Evolutionary conservation across 805 yeast genomes (phyloP), one percentile per base, ranked within the genome.

Genomic region (Candida fluviatilis): DNA sequence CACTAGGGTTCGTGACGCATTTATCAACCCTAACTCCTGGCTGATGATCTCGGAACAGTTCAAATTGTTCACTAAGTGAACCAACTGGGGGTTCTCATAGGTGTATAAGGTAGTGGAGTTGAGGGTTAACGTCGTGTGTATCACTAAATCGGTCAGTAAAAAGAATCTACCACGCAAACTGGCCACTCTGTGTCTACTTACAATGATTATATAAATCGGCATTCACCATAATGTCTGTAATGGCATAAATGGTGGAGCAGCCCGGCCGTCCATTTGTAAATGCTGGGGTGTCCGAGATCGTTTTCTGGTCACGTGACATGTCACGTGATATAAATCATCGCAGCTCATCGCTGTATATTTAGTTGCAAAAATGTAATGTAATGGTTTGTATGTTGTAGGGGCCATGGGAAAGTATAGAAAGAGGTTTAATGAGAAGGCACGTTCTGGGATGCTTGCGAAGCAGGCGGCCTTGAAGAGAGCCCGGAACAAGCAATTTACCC

Each of bases 361-460:
- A 26, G 29, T 26, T 26, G 29, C 29, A 26, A 26, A 26, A 26
- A n/a, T n/a, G n/a, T n/a, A 8, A 10, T 26, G 13, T 21, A 10
- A 21, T 21, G 24, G 10, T 21, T 11, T 26, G 29, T 5, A 13
- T 26, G 13, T 16, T 6, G 32, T n/a, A 10, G 6, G 19, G 32
- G 19, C n/a, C 23, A 87, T 87, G 95, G 95, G 91, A 41, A 84
- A 83, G 44, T 86, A 85, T 57, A 74, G 93, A 48, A 76, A 77
- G 59, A 62, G 95, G 44, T 84, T 81, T 66, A 87, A 87, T 56
- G 95, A 83, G 57, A 84, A 84, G 64, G 95, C 93, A 39, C 78
- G 95, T 24, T 56, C 87, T 2, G 95, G 95, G 14, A 83, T 84
- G 73, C 80, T 87, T 51, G 80, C 88, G 19, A 86, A 82, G 68